A percentile compares a stretch with the other conserved stretches of the same genome.
Conservation (phyloP, 2,329 filamentous ascomycete species). For the Lachnellula occidentalis region DNA sequence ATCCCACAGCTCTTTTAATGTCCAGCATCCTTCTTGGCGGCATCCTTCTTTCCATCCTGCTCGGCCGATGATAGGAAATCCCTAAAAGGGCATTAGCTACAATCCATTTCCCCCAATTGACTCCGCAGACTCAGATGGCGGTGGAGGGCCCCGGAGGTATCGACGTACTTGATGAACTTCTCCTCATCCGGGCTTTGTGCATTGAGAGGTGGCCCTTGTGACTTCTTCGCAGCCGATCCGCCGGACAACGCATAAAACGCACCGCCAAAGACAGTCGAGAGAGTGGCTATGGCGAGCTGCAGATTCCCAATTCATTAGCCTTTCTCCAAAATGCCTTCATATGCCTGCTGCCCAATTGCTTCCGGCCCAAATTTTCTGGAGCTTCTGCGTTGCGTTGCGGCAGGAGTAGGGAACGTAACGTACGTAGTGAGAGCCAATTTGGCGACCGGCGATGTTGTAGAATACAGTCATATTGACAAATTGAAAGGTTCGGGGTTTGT, state of each 20-base stretch:
- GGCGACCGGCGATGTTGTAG: slow-evolving; percentile 30
- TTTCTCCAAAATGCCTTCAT: neutral
- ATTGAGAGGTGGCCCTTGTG: slow-evolving; percentile 31
- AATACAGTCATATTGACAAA: slow-evolving; percentile 29
- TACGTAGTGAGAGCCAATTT: slow-evolving; percentile 32
- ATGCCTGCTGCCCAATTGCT: slow-evolving; percentile 5
- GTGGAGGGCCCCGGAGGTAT: neutral
- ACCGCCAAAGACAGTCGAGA: slow-evolving; percentile 21
- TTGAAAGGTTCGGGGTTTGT: slow-evolving; percentile 6
- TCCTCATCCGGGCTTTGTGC: slow-evolving; percentile 32
- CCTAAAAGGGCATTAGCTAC: slow-evolving; percentile 15
- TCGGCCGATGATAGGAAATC: slow-evolving; percentile 24
- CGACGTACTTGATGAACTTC: slow-evolving; percentile 32
- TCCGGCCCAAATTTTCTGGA: slow-evolving; percentile 7
- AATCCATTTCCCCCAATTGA: neutral
- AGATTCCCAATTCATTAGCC: slow-evolving; percentile 16
- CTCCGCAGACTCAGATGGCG: neutral
- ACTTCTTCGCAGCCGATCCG: slow-evolving; percentile 25
- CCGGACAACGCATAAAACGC: slow-evolving; percentile 15
- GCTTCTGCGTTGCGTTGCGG: slow-evolving; percentile 1
- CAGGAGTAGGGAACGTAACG: slow-evolving; percentile 7
- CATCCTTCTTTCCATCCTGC: slow-evolving; percentile 13
- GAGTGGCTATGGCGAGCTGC: slow-evolving; percentile 30
- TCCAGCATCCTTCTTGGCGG: slow-evolving; percentile 9
- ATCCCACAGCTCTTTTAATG: neutral